These are phyloP conservation scores for Cladosporium colombiae DNA, from an alignment of 2,329 filamentous ascomycete genomes.

Conservation along the genomic window DNA sequence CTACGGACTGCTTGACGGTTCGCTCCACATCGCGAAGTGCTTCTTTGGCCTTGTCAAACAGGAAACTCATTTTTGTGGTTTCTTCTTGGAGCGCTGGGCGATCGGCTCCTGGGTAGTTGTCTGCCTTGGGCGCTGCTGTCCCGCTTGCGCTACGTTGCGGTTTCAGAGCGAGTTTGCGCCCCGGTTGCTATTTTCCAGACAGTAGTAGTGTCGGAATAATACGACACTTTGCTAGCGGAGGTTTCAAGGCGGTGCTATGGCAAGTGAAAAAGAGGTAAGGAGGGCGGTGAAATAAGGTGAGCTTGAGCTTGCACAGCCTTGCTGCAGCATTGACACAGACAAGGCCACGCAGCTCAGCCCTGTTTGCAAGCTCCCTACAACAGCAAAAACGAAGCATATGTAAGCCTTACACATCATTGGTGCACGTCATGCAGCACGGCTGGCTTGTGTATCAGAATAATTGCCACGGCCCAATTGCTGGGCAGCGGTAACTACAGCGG, in stretches of 20 bases:
- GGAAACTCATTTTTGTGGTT: constrained; percentile 29
- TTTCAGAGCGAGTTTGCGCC: neutral
- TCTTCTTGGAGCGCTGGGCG: neutral
- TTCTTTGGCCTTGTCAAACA: constrained; percentile 59
- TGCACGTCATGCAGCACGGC: constrained; percentile 15
- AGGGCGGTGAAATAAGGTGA: neutral
- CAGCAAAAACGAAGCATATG: constrained; percentile 1
- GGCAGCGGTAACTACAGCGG: neutral
- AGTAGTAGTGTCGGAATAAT: neutral
- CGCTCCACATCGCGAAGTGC: constrained; percentile 53
- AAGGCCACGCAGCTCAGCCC: constrained; percentile 3
- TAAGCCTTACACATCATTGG: neutral
- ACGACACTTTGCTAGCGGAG: neutral
- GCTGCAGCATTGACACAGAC: constrained; percentile 3
- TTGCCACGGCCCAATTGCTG: neutral
- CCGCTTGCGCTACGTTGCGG: neutral
- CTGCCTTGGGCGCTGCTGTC: neutral
- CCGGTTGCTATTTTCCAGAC: neutral
- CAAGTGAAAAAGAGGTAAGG: neutral
- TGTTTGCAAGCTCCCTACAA: constrained; percentile 6
- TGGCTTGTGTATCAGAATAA: neutral
- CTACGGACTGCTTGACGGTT: constrained; percentile 50
- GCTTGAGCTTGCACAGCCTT: neutral
- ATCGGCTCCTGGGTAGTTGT: neutral
- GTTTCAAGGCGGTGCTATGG: neutral